Evolutionary conservation across 257 asterid species (phyloP).

Genomic region (Solanum tarijense): DNA sequence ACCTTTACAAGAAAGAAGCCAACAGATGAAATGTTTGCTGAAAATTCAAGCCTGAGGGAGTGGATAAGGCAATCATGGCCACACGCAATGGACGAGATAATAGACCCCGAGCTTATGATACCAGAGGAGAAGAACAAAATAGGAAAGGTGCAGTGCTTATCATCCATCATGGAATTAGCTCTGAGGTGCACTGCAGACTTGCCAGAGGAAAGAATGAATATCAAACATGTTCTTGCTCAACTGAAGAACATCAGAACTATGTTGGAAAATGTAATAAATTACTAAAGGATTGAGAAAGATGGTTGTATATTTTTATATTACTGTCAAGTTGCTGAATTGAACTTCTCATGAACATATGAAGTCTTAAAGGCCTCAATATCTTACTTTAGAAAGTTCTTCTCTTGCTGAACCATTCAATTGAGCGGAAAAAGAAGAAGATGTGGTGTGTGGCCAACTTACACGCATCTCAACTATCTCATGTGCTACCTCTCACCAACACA

Average conservation of each 20-base stretch:
- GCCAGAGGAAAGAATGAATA: slow-evolving; percentile 21
- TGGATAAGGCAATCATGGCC: slow-evolving; percentile 19
- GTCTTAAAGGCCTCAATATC: background rate
- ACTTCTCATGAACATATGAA: background rate
- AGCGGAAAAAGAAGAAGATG: background rate
- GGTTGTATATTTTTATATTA: background rate
- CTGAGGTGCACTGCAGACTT: slow-evolving; percentile 21
- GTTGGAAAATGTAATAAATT: background rate
- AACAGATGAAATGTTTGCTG: slow-evolving; percentile 16
- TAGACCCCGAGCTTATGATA: slow-evolving; percentile 14
- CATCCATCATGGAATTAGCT: slow-evolving; percentile 21
- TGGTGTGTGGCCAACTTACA: background rate
- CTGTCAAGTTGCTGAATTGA: background rate
- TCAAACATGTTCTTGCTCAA: slow-evolving; percentile 12
- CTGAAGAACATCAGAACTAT: slow-evolving; percentile 14
- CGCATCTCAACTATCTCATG: background rate
- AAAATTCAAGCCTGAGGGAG: slow-evolving; percentile 12
- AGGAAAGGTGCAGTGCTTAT: slow-evolving; percentile 2
- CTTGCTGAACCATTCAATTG: background rate
- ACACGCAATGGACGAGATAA: background rate
- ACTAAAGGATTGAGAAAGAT: background rate
- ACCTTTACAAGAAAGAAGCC: slow-evolving; percentile 27
- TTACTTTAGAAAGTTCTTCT: background rate
- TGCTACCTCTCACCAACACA: background rate
- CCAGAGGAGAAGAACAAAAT: background rate